Percentiles rank a stretch among this genome's conserved stretches.
Evolutionary conservation across 192 early-diverging fungal species (phyloP).

Genomic region (Diversispora eburnea): DNA sequence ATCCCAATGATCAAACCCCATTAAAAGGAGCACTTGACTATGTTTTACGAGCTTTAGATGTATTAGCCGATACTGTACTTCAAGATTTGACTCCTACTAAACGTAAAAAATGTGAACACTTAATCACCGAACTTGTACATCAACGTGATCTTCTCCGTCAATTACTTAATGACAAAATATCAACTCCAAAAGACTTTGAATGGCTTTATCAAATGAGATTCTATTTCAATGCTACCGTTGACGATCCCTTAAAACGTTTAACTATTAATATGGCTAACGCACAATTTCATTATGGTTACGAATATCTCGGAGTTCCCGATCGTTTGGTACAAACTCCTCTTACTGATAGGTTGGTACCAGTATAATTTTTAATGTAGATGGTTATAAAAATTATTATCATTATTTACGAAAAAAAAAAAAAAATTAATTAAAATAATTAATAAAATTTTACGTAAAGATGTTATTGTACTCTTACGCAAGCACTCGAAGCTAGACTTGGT

Average conservation of each 20-base stretch:
- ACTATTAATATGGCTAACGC: constrained; percentile 91
- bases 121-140: constrained; percentile 99
- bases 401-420: no score
- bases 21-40: constrained; percentile 56
- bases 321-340: constrained; percentile 98
- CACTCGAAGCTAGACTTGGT: constrained; percentile 86
- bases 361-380: no score
- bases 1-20: constrained; percentile 38
- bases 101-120: constrained; percentile 94
- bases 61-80: constrained; percentile 92
- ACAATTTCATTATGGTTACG: constrained; percentile 92
- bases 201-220: constrained; percentile 98
- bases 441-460: constrained; percentile 52
- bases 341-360: constrained; percentile 60
- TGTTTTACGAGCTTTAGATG: constrained; percentile 70
- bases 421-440: no score
- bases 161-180: constrained; percentile 49
- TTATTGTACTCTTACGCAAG: constrained; percentile 97
- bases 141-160: constrained; percentile 89
- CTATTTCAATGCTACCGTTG: constrained; percentile 55
- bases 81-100: constrained; percentile 75
- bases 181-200: constrained; percentile 72
- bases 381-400: no score
- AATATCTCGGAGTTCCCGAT: constrained; percentile 96
- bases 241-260: constrained; percentile 71